These are phyloP conservation scores for Rhizoctonia solani DNA, from an alignment of 1,284 basidiomycete species.

Conservation along the genomic window DNA sequence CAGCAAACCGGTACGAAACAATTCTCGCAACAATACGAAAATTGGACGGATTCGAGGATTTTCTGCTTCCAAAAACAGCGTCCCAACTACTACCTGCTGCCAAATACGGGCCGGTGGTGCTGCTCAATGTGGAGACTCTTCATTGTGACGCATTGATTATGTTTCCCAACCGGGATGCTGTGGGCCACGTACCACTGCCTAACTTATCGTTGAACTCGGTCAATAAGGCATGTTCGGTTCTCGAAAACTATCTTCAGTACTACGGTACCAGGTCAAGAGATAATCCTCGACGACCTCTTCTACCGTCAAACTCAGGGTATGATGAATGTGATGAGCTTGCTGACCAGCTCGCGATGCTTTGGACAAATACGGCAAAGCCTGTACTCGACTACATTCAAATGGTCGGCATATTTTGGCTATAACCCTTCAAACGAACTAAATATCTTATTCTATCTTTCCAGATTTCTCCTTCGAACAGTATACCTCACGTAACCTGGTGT, in stretches of 20 bases:
- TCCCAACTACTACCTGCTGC: background rate
- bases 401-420: too few species aligned
- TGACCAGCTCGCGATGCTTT: too few species aligned
- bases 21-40: background rate
- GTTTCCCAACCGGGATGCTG: background rate
- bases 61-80: background rate
- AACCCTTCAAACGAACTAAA: too few species aligned
- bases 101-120: background rate
- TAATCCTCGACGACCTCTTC: too few species aligned
- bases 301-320: too few species aligned
- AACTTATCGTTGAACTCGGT: too few species aligned
- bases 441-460: too few species aligned
- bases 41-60: background rate
- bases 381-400: background rate
- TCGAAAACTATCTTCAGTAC: too few species aligned
- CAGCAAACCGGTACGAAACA: background rate
- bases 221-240: too few species aligned
- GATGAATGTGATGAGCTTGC: too few species aligned
- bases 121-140: background rate
- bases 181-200: background rate
- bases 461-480: background rate
- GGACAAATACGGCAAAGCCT: background rate
- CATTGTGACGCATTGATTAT: background rate
- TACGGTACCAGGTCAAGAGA: too few species aligned
- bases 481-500: conserved; percentile 23